Percentiles rank a stretch among this genome's conserved stretches.
Conservation (phyloP, 352 stramenopile genomes). For the Phytophthora idaei region DNA sequence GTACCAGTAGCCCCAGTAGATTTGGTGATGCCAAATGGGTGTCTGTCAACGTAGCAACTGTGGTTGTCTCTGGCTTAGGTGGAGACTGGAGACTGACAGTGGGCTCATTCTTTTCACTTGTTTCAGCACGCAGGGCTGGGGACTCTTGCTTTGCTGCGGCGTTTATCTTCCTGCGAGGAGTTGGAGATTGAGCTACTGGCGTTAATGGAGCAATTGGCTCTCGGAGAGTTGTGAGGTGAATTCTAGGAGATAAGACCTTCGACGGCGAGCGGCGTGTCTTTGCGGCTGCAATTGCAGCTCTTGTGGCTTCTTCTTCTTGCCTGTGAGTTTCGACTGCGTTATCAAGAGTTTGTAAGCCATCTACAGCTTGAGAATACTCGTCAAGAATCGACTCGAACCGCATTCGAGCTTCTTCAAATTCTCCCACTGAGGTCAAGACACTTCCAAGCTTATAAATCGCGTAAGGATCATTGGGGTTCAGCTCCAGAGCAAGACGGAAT, state of each 20-base stretch:
- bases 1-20: slow-evolving; percentile 31
- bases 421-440: slow-evolving; percentile 39
- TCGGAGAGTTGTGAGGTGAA: slow-evolving; percentile 15
- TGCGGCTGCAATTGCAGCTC: slow-evolving; percentile 33
- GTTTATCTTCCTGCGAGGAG: slow-evolving; percentile 29
- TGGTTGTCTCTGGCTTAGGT: slow-evolving; percentile 22
- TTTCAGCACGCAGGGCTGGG: neutral
- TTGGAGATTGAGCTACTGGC: slow-evolving; percentile 16
- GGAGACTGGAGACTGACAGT: neutral
- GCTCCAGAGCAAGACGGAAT: slow-evolving; percentile 49
- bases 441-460: slow-evolving; percentile 67
- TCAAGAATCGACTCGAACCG: slow-evolving; percentile 49
- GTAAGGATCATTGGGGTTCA: slow-evolving; percentile 57
- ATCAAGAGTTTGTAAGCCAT: slow-evolving; percentile 49
- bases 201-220: slow-evolving; percentile 24
- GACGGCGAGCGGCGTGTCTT: slow-evolving; percentile 37
- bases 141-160: slow-evolving; percentile 10
- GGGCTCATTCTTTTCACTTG: neutral
- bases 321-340: slow-evolving; percentile 24
- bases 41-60: slow-evolving; percentile 40
- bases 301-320: slow-evolving; percentile 38
- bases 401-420: slow-evolving; percentile 48
- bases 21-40: slow-evolving; percentile 4
- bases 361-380: slow-evolving; percentile 56
- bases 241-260: slow-evolving; percentile 27